Evolutionary conservation across 768 basidiomycete genomes (phyloP), one percentile per base, ranked within the genome.

Genomic region (Russula sp.): DNA sequence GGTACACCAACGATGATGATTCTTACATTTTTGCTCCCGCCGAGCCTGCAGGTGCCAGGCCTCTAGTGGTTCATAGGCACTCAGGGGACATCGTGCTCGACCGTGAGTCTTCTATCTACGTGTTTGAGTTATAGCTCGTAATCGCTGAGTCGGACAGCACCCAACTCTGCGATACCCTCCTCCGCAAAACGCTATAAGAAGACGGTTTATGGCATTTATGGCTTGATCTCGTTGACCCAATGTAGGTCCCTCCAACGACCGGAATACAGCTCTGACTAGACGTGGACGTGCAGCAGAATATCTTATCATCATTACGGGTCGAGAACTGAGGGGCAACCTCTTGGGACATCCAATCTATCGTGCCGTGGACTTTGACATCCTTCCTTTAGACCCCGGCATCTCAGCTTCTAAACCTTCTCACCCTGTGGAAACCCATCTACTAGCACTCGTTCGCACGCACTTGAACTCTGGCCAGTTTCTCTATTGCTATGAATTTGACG

Each of bases 401-500:
- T 84, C 88, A 30, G 80, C 83, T 5, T 79, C 84, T 53, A 82
- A 82, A 69, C 84, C 88, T 55, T 86, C 90, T 7, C 89, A 94
- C 74, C 88, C 90, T 3, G 88, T 94, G 26, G 97, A 99, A 78
- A 83, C 86, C 14, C 92, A 95, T 73, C 79, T 98, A 5, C 78
- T 98, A 46, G 87, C 86, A 3, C 87, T 98, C 34, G 85, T 98
- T 61, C 87, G 89, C 65, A 87, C 89, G 40, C 96, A 98, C 74
- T 78, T 98, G 22, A 79, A 81, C 59, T 78, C 82, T 20, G 92
- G 92, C n/a, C 80, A 80, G 57, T 92, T 98, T 72, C 81, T 94
- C 72, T 97, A 94, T 77, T 91, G 90, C 66, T 97, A 98, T 74
- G 84, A 81, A 2, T 95, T 86, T 82, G 94, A 98, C 74, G 73